Base-by-base conservation (phyloP, 2,329 filamentous ascomycete genomes). In the Colletotrichum phormii region DNA sequence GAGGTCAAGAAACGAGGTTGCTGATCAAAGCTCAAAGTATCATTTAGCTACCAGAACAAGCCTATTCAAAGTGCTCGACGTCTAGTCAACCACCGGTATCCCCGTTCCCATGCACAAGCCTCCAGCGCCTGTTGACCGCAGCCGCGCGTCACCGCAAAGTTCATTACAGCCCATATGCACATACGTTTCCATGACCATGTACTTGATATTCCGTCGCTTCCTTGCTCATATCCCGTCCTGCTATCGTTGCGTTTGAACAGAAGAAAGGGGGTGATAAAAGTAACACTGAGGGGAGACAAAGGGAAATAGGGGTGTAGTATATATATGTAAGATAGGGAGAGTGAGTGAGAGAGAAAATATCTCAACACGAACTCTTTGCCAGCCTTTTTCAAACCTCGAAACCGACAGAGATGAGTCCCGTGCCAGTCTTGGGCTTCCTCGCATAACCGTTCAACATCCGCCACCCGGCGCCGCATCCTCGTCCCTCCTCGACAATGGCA, bases 391-490 rank as follows among this genome's bases (percentile, higher is more conserved):
- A 73, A 33, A 33, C 8, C 35, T 64, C 67, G n/a, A 73, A 63
- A 13, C 71, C 71, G 37, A 75, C 64, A 22, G 74, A 80, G 71
- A 86, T 85, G 61, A 82, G 77, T 53, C 84, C 82, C 67, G 79
- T 81, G 49, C 77, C 77, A 37, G 75, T 71, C 71, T 76, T 81
- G 46, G 91, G 90, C 86, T 93, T 93, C 80, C 87, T 86, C 26
- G 90, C 89, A 79, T 90, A 92, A 8, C 91, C 91, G 73, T 85
- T 89, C 74, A 93, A 81, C 83, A 89, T 86, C 71, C 91, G 85
- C 83, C 89, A 92, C 11, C 87, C 90, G 3, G 90, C 87, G 58
- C 88, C 89, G 78, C 86, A 87, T 63, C 83, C 81, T 60, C 91
- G 84, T 1, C 91, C 91, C 80, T 93, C 91, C 79, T 93, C 90